Percentiles rank a stretch among this genome's conserved stretches.
These are phyloP conservation scores for Epichloe typhina DNA, from an alignment of 2,329 filamentous ascomycete genomes.

Conservation along the genomic window DNA sequence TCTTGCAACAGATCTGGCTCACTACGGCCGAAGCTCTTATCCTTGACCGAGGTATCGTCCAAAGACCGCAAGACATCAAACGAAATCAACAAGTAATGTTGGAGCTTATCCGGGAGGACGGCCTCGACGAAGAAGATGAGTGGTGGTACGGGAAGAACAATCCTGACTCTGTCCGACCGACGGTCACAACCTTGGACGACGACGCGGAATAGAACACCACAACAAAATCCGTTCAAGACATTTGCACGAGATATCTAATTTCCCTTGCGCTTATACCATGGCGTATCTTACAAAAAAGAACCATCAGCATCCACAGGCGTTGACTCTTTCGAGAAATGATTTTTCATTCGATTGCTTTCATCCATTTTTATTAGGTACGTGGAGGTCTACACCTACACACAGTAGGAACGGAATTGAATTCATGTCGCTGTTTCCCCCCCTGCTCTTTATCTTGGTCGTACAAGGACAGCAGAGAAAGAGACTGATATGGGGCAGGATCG, in stretches of 20 bases:
- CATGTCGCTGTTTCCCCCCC: background rate
- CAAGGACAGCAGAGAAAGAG: background rate
- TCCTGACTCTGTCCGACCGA: slow-evolving; percentile 41
- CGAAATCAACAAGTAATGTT: slow-evolving; percentile 49
- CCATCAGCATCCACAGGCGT: slow-evolving; percentile 5
- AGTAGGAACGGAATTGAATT: background rate
- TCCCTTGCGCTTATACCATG: background rate
- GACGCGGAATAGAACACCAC: slow-evolving; percentile 25
- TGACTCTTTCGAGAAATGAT: background rate
- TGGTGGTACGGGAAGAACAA: slow-evolving; percentile 46
- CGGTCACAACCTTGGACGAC: slow-evolving; percentile 37
- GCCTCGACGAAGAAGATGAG: slow-evolving; percentile 44
- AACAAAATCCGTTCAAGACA: background rate
- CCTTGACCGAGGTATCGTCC: slow-evolving; percentile 44
- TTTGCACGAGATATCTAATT: background rate
- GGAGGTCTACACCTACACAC: background rate
- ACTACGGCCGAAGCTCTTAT: slow-evolving; percentile 50
- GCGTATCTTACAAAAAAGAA: background rate
- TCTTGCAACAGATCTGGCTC: slow-evolving; percentile 48
- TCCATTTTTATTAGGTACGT: background rate
- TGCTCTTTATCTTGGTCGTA: background rate
- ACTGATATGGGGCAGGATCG: background rate
- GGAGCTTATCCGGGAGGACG: slow-evolving; percentile 51
- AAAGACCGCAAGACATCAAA: slow-evolving; percentile 45
- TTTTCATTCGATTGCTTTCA: background rate